Evolutionary conservation across 225 moss, liverwort and hornwort genomes (phyloP), one percentile per base, ranked within the genome.

Genomic region (Antitrichia curtipendula): DNA sequence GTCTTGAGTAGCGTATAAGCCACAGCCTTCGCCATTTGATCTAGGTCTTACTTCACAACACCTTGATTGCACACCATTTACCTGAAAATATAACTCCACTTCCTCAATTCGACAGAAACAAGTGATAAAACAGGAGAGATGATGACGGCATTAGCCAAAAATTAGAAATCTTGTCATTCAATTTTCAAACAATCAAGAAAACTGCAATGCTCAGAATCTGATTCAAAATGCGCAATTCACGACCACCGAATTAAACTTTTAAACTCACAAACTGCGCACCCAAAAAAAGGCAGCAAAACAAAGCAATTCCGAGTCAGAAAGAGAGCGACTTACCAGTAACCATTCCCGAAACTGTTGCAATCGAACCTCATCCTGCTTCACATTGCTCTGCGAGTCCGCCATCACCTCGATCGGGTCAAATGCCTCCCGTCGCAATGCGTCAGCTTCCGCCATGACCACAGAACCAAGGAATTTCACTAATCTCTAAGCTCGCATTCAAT

Each of bases 21-120:
- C 96, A 32, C 93, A 89, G 31, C 98, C 96, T 80, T 80, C 61
- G 31, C 85, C 91, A 82, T 88, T 89, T 58, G 86, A 86, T 64
- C 92, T 93, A 77, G 72, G 87, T 88, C 91, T 95, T 71, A 96
- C 83, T 72, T 92, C 92, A 87, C 95, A 98, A 79, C 92, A 89
- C 63, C 92, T 88, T 17, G 93, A 86, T 69, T 90, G 90, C 68
- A 91, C 96, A 73, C 93, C 95, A 87, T 98, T 98, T 24, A 88
- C 90, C 98, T 98, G 89, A 28, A 66, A 88, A n/a, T 36, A 24
- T 9, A 22, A 64, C 52, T 74, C 36, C 52, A 84, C 59, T 38
- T 84, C 82, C 70, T 80, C 84, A 85, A 83, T 60, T 62, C 59
- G 36, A 81, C 69, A 68, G 45, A 79, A 73, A 72, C 11, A 61